Evolutionary conservation across 1,284 basidiomycete species (phyloP).

Genomic region (Ceratobasidium papillatum): DNA sequence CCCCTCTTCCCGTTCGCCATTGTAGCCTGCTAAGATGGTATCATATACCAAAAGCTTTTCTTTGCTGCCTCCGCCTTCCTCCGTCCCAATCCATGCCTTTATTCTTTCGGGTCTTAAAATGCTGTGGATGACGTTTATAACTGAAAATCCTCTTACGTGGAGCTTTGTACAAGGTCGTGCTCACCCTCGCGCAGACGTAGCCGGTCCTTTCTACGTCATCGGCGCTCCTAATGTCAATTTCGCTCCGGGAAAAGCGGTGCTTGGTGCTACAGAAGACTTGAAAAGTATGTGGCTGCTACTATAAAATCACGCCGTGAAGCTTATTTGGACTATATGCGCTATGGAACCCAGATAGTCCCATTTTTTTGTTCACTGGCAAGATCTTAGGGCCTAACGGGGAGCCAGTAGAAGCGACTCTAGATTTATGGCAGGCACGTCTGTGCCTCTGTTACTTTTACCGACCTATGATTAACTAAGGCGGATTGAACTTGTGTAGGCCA

Average conservation of each 20-base stretch:
- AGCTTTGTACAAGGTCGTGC: background rate
- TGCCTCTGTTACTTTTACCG: background rate
- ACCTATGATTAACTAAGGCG: background rate
- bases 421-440: constrained; percentile 19
- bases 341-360: background rate
- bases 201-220: background rate
- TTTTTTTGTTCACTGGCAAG: constrained; percentile 27
- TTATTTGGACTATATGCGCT: background rate
- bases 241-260: background rate
- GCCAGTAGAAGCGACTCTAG: constrained; percentile 16
- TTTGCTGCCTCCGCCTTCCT: background rate
- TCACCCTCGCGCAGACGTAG: constrained; percentile 5
- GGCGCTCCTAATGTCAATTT: background rate
- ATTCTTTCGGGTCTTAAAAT: background rate
- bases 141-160: constrained; percentile 12
- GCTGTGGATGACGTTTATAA: background rate
- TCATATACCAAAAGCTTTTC: background rate
- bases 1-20: background rate
- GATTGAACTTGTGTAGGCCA: background rate
- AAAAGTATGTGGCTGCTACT: background rate
- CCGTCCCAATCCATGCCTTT: background rate
- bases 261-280: constrained; percentile 12
- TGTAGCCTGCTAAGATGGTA: background rate
- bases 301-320: background rate
- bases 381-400: constrained; percentile 15